Evolutionary conservation across 345 rosid species (phyloP).

Genomic region (Eucalyptus tenuipes): DNA sequence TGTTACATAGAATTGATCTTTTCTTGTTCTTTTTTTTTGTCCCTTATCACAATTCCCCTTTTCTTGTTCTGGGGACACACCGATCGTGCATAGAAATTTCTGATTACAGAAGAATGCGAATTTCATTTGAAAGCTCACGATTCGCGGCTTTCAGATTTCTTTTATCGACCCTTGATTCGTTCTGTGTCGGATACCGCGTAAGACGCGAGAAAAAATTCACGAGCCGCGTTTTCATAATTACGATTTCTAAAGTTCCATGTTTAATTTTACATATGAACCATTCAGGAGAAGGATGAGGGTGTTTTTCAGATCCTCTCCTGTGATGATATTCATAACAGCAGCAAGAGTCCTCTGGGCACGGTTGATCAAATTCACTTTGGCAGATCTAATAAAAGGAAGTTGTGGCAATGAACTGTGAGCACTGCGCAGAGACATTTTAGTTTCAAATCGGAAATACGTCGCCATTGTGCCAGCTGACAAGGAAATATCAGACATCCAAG

Average conservation of each 20-base stretch:
- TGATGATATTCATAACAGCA: not conserved
- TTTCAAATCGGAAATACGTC: not conserved
- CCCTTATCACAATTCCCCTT: not conserved
- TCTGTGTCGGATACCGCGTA: not conserved
- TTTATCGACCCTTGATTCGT: not conserved
- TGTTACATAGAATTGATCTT: not conserved
- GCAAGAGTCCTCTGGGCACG: not conserved
- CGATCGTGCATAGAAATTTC: not conserved
- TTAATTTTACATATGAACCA: not conserved
- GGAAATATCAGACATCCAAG: not conserved
- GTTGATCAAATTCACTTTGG: not conserved
- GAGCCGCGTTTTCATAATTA: not conserved
- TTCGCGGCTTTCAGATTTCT: not conserved
- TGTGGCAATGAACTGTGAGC: not conserved
- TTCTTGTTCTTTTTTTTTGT: not conserved
- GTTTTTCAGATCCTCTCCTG: not conserved
- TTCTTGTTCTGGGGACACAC: not conserved
- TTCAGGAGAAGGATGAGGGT: not conserved
- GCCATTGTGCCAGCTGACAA: not conserved
- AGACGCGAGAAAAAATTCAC: not conserved
- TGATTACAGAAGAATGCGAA: not conserved
- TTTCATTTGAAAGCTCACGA: not conserved
- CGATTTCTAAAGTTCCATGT: not conserved
- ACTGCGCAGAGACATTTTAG: not conserved
- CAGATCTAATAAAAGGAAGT: not conserved